Evolutionary conservation across 805 yeast species (phyloP).

Genomic region (Candida odintsovae): DNA sequence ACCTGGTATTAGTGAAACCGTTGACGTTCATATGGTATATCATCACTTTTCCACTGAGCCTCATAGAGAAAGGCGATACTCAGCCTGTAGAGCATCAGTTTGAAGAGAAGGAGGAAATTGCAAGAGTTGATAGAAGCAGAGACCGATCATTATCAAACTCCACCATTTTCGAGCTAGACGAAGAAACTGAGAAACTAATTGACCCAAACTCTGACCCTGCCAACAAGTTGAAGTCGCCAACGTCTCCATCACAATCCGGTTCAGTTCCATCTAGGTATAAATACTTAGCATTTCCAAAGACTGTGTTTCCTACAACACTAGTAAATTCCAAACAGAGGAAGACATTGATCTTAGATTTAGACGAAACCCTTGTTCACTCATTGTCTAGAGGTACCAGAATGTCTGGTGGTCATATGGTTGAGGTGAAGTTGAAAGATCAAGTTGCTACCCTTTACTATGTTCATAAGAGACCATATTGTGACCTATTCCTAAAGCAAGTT

Average conservation of each 20-base stretch:
- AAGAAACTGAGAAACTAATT: constrained; percentile 3
- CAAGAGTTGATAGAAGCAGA: not conserved
- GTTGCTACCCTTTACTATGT: constrained; percentile 82
- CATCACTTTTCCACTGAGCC: constrained; percentile 50
- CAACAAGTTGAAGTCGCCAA: constrained; percentile 18
- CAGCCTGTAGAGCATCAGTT: not conserved
- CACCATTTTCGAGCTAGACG: constrained; percentile 12
- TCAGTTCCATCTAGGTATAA: constrained; percentile 12
- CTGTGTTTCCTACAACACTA: constrained; percentile 37
- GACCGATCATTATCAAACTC: constrained; percentile 1
- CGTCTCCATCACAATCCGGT: constrained; percentile 17
- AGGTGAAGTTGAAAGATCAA: constrained; percentile 63
- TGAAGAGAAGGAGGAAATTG: not conserved
- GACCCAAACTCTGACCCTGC: not conserved
- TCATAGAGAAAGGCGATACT: constrained; percentile 26
- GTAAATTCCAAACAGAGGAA: constrained; percentile 42
- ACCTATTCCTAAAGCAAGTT: constrained; percentile 71
- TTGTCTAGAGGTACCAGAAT: constrained; percentile 52
- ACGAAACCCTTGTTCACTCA: constrained; percentile 92
- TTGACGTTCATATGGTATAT: constrained; percentile 41
- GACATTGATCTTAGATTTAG: constrained; percentile 81
- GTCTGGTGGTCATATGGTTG: constrained; percentile 64
- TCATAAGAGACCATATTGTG: constrained; percentile 89
- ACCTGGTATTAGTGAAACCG: constrained; percentile 48
- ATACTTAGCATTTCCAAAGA: constrained; percentile 29